A percentile compares a stretch with the other conserved stretches of the same genome.
These are phyloP conservation scores for Stylosanthes scabra DNA, from an alignment of 331 rosid species.

Conservation along the genomic window DNA sequence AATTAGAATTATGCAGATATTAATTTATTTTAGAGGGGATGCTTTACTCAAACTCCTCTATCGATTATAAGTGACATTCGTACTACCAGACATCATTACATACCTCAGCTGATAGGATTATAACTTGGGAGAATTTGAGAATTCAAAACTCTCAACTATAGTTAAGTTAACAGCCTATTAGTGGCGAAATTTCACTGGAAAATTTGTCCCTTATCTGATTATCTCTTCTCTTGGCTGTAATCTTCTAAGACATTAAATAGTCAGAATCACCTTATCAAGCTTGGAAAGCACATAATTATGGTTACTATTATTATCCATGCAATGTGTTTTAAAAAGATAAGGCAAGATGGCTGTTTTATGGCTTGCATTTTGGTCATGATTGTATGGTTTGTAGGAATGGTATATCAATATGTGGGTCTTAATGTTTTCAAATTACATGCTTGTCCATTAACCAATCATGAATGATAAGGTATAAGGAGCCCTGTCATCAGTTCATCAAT, in stretches of 20 bases:
- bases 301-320: not conserved
- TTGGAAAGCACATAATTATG: not conserved
- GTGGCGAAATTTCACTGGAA: not conserved
- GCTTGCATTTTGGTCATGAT: not conserved
- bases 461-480: not conserved
- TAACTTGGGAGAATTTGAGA: constrained; percentile 22
- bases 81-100: constrained; percentile 14
- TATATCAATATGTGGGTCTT: constrained; percentile 14
- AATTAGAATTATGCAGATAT: not conserved
- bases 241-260: not conserved
- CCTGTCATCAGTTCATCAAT: not conserved
- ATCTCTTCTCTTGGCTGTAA: not conserved
- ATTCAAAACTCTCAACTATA: not conserved
- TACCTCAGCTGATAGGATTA: constrained; percentile 19
- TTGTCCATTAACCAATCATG: constrained; percentile 15
- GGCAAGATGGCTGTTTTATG: not conserved
- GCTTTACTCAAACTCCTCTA: not conserved
- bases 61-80: not conserved
- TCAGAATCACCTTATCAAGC: not conserved
- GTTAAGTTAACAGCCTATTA: not conserved
- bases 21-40: not conserved
- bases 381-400: constrained; percentile 5
- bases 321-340: not conserved
- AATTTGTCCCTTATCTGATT: not conserved
- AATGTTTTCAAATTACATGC: not conserved